Evolutionary conservation across 2,329 filamentous ascomycete species (phyloP).

Genomic region (Colletotrichum phormii): DNA sequence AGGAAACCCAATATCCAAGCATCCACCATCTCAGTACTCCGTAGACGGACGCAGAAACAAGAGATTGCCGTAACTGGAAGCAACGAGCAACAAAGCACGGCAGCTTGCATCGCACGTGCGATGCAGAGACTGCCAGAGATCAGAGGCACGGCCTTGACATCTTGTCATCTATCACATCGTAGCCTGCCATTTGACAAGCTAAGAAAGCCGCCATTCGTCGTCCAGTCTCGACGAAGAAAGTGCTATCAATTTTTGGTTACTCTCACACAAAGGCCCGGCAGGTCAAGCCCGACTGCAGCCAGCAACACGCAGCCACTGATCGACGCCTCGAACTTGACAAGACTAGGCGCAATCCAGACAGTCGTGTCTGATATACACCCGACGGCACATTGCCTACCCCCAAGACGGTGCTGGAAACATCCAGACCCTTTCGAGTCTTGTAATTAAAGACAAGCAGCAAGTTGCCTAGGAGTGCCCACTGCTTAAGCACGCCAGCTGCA

Average conservation of each 20-base stretch:
- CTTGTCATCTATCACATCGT: neutral
- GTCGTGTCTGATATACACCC: neutral
- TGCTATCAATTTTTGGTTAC: neutral
- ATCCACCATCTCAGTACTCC: neutral
- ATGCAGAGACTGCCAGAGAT: neutral
- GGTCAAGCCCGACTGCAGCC: neutral
- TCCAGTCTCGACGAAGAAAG: slow-evolving; percentile 2
- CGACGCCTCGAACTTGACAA: slow-evolving; percentile 18
- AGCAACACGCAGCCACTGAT: slow-evolving; percentile 2
- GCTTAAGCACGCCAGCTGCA: neutral
- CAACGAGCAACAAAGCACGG: neutral
- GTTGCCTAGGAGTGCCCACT: neutral
- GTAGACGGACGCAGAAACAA: neutral
- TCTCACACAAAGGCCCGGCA: neutral
- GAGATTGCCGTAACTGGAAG: neutral
- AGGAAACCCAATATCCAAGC: neutral
- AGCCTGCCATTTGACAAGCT: neutral
- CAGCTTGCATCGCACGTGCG: slow-evolving; percentile 9
- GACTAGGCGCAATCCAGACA: neutral
- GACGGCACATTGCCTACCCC: neutral
- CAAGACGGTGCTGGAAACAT: neutral
- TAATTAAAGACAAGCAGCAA: neutral
- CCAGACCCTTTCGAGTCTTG: neutral
- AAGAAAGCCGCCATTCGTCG: neutral
- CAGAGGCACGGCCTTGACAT: neutral